A percentile compares a stretch with the other conserved stretches of the same genome.
These are phyloP conservation scores for Vitellaria paradoxa DNA, from an alignment of 179 eudicot species.

Conservation along the genomic window DNA sequence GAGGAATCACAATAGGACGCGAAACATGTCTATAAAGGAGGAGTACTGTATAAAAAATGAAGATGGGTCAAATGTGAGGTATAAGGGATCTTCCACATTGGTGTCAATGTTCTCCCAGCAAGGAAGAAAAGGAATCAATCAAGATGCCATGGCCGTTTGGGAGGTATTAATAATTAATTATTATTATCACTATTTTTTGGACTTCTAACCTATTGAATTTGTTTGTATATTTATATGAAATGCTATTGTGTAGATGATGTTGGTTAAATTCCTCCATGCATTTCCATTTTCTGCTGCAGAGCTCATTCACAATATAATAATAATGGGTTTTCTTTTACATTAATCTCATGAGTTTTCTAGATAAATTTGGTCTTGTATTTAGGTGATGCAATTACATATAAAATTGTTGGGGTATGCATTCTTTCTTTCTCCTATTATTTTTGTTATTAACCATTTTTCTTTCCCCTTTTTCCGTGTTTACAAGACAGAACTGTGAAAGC, in stretches of 20 bases:
- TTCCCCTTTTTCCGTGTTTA: no score
- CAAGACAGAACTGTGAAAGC: no score
- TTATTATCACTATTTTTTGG: no score
- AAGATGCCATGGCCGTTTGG: constrained; percentile 90
- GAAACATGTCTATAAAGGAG: background rate
- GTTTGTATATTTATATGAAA: background rate
- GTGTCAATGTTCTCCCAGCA: constrained; percentile 61
- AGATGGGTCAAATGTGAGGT: constrained; percentile 42
- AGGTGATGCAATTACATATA: background rate
- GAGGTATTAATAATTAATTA: constrained; percentile 42
- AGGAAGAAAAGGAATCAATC: constrained; percentile 75
- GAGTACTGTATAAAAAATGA: constrained; percentile 7
- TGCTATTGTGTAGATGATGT: background rate
- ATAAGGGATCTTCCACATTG: constrained; percentile 52
- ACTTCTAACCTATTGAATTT: background rate
- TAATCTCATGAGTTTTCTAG: background rate
- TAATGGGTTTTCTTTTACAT: background rate
- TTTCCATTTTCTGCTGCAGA: background rate
- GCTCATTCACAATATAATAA: background rate
- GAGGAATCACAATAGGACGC: background rate
- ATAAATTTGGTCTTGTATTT: background rate
- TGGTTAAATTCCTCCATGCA: background rate
- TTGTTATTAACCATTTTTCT: no score
- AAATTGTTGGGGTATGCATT: background rate
- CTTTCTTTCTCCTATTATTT: background rate